Base-by-base conservation (phyloP, 208 protist species). In the Wallacemonas sp. region DNA sequence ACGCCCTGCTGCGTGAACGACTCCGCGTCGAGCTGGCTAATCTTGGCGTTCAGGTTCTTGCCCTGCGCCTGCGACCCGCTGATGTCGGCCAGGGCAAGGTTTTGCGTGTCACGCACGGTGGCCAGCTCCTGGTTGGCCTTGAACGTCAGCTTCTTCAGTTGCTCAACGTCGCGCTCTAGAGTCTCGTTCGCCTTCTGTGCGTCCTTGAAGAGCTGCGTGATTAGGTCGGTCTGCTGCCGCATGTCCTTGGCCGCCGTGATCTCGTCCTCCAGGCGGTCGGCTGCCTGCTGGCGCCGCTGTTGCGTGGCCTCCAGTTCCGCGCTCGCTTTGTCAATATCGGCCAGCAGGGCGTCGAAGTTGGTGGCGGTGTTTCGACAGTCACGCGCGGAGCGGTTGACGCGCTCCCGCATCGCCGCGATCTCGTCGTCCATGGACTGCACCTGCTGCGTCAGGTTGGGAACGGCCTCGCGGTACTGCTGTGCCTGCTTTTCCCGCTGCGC, bases 1-100 rank as follows among this genome's bases (percentile, higher is more conserved):
- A 98, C 65, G 45, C 97, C 91, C 74, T 98, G 94, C 76, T 97
- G 94, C 65, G 92, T 77, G 54, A 97, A 88, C 33, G 89, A 82
- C 63, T 95, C 87, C 12, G 55, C 48, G 67, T 98, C 94, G 3
- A 97, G 79, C 66, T 96, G 85, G 44, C 67, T 52, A 33, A 97
- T 92, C 57, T 95, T 93, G 11, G 79, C 72, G 22, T 72, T 77
- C 63, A 96, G 79, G 75, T 96, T 97, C 68, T 93, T 95, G 16
- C 81, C 82, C 57, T 95, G 82, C 57, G 88, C 61, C 67, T 97
- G 87, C 1, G 85, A 77, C 22, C 94, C 94, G 38, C 45, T 77
- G 42, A 98, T 93, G 45, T 98, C 89, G 22, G 93, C 81, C 10
- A 97, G 72, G 23, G 77, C 44, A 20, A 78, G 79, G 38, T 78